Evolutionary conservation across 2,329 filamentous ascomycete genomes (phyloP), one percentile per base, ranked within the genome.

Genomic region (Allantophomopsis lycopodina): DNA sequence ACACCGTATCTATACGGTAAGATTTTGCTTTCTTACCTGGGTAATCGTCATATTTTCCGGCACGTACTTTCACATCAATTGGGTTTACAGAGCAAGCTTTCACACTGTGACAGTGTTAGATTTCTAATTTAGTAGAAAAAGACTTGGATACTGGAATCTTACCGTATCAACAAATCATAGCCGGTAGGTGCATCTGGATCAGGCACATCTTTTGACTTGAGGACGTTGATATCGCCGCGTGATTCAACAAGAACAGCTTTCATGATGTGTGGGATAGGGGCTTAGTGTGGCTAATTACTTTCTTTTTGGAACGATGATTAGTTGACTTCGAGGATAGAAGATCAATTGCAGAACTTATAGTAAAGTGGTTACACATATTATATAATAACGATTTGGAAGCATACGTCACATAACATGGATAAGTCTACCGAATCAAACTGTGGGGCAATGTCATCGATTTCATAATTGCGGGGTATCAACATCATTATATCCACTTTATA

Each of bases 11-110:
- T 16, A 7, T 10, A 36, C 13, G 13, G 18, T 14, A 7, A 20
- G 18, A 14, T 8, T 15, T 36, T 13, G 15, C 7, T 16, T 7
- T 28, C 23, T 3, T 36, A 49, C 46, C 45, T 28, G 55, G 52
- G 41, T 56, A 57, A 41, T 61, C 59, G 39, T 61, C 58, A 41
- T 61, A 62, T 13, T 40, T 52, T 30, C 50, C 53, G 16, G 46
- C 47, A 15, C 55, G 51, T 35, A 55, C 48, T 45, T 63, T 63
- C 17, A 51, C 58, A 41, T 63, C 60, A 32, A 63, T 52, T 2
- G 60, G 60, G 32, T 62, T 63, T 30, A 63, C 50, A 7, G 58
- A 57, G 36, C 48, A 52, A 12, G 57, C 59, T 47, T 58, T 54
- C 36, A 61, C 50, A 36, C 57, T 58, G 41, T 16, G 36, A 30